Base-by-base conservation (phyloP, 2,329 filamentous ascomycete genomes). In the Calonectria crousiana region DNA sequence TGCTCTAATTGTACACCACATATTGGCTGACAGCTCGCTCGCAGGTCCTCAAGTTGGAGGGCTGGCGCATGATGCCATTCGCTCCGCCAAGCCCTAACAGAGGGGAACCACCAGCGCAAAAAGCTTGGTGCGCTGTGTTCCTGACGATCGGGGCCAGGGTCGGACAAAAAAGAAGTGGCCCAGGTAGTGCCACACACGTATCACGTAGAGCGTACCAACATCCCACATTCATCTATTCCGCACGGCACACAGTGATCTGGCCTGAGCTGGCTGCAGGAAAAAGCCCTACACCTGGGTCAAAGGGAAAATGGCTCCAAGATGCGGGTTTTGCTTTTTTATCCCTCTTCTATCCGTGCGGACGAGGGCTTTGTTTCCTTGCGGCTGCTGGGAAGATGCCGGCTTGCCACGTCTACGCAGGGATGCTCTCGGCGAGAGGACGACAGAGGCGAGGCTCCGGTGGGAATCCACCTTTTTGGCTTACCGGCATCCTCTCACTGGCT, bases 111-210 rank as follows among this genome's bases (percentile, higher is more conserved):
- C 36, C 51, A 52, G 67, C 62, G 60, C 67, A 68, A 62, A 74
- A 67, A 65, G 68, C 69, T 74, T 78, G 78, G 78, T 78, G 75
- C 69, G 76, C 67, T 72, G 69, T 74, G 79, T 80, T 80, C 79
- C 79, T 80, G 79, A 78, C 76, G 79, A 81, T 81, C 79, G 69
- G 32, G 73, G 76, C 79, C 75, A 73, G 77, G 79, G 74, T 78
- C 41, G 26, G 53, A 34, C 56, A 62, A 62, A 49, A 4, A 60
- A 34, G 49, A 30, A 49, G 49, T 60, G 53, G 26, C 20, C 32
- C 69, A 47, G 47, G 58, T 56, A 65, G 76, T 66, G 64, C 72
- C 69, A 75, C 73, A 60, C 36, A 66, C 23, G 28, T 60, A 69
- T 68, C 28, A 69, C 52, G 67, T 44, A 52, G 44, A 32, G 41